Evolutionary conservation across 345 rosid species (phyloP).

Genomic region (Aurinia saxatilis): DNA sequence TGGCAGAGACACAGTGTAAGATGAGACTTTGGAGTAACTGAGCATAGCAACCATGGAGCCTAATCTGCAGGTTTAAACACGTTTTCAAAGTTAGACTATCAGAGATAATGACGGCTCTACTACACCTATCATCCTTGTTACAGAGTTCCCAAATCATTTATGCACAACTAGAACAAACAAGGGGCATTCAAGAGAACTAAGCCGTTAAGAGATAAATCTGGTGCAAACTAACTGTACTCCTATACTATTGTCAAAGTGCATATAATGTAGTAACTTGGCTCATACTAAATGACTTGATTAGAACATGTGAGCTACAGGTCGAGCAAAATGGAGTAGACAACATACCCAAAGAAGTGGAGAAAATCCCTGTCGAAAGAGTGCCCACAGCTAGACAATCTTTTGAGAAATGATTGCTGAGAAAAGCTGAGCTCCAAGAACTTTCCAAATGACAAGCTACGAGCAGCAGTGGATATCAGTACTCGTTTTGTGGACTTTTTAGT

Average conservation of each 20-base stretch:
- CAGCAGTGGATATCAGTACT: constrained; percentile 67
- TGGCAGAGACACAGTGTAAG: constrained; percentile 68
- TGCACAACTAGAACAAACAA: not conserved
- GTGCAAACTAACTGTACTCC: not conserved
- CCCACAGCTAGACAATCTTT: constrained; percentile 61
- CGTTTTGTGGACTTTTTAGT: constrained; percentile 61
- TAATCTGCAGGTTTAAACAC: constrained; percentile 40
- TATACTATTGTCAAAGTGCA: not conserved
- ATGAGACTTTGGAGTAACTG: constrained; percentile 65
- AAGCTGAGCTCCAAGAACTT: constrained; percentile 95
- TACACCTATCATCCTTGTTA: not conserved
- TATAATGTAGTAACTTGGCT: not conserved
- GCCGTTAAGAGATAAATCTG: not conserved
- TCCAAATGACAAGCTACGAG: constrained; percentile 78
- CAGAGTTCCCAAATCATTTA: not conserved
- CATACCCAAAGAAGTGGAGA: constrained; percentile 94
- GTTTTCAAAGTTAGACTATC: not conserved
- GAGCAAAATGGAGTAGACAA: not conserved
- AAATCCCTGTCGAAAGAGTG: constrained; percentile 73
- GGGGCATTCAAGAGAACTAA: not conserved
- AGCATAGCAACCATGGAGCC: constrained; percentile 91
- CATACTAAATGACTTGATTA: not conserved
- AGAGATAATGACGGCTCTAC: not conserved
- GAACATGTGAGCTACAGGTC: not conserved
- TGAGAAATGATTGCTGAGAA: constrained; percentile 38